phyloP scores from a whole-genome alignment of 169 alveolate genomes.

The Cryptosporidium bovis region DNA sequence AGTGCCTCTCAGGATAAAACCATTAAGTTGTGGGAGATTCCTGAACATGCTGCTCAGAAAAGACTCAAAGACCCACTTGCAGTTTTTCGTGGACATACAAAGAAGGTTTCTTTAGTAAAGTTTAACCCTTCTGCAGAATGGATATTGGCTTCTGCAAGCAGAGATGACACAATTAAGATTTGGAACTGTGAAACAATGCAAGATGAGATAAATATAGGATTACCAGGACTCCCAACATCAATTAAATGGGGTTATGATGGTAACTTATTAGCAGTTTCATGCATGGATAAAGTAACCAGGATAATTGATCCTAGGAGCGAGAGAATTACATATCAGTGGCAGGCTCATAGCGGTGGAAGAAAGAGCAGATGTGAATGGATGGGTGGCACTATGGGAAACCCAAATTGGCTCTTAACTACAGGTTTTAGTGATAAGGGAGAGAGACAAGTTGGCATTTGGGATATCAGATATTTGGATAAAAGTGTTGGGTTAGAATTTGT shows the following conservation, averaged over 20 bases:
- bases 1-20: constrained; percentile 88
- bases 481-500: constrained; percentile 67
- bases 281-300: constrained; percentile 66
- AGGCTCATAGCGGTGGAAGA: constrained; percentile 51
- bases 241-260: constrained; percentile 72
- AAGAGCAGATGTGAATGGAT: constrained; percentile 74
- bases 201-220: constrained; percentile 65
- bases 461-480: constrained; percentile 58
- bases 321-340: constrained; percentile 71
- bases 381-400: constrained; percentile 74
- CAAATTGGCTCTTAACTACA: constrained; percentile 66
- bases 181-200: constrained; percentile 87
- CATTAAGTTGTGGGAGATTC: constrained; percentile 83
- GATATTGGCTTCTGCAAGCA: constrained; percentile 85
- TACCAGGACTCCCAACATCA: constrained; percentile 63
- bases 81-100: constrained; percentile 82
- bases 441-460: constrained; percentile 73
- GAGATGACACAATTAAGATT: constrained; percentile 88
- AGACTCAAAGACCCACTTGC: constrained; percentile 69
- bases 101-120: constrained; percentile 81
- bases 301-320: constrained; percentile 71
- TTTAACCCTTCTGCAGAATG: constrained; percentile 84
- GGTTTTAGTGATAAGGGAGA: constrained; percentile 73
- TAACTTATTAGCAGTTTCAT: constrained; percentile 55
- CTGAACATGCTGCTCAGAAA: constrained; percentile 74